Base-by-base conservation (phyloP, 257 asterid genomes). In the Rehmannia glutinosa region DNA sequence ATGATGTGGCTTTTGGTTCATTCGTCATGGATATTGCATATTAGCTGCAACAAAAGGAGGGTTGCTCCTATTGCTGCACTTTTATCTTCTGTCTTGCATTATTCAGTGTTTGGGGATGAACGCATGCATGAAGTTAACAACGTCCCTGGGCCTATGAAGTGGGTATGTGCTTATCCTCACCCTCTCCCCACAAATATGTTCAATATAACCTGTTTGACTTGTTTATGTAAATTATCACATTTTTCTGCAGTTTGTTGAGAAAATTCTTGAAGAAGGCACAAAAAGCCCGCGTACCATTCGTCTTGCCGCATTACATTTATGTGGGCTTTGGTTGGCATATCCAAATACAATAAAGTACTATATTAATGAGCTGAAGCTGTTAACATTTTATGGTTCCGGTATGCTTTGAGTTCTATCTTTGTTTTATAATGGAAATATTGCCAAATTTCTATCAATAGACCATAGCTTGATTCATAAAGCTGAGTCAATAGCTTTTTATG, bases 261-360 rank as follows among this genome's bases (percentile, higher is more conserved):
- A 85, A 82, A 84, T 90, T 73, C 87, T 93, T 3, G 96, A 93
- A 82, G 96, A 90, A 82, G 96, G 98, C 61, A 74, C 94, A 72
- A 86, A 83, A 80, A 93, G 98, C 76, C 98, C 97, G 12, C 97
- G 96, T n/a, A 93, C 98, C 32, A 91, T 86, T 77, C 96, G 98
- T 20, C 91, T 93, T 68, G 85, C 98, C 23, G 90, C 96, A 35
- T 75, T 93, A 72, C 97, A 90, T 77, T 80, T 93, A 79, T 86
- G 89, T 68, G 98, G 98, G 68, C 93, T 90, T 69, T 90, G 96
- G 97, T 86, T 86, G 71, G 82, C 82, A 41, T 72, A 82, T 80
- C 98, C 98, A 16, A 75, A 68, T 70, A 88, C 77, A 28, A 61
- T 93, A 73, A 84, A 81, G 69, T 93, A 81, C 83, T 93, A 93